Conservation (phyloP, 1,284 basidiomycete genomes). For the Phylloporus sp. region DNA sequence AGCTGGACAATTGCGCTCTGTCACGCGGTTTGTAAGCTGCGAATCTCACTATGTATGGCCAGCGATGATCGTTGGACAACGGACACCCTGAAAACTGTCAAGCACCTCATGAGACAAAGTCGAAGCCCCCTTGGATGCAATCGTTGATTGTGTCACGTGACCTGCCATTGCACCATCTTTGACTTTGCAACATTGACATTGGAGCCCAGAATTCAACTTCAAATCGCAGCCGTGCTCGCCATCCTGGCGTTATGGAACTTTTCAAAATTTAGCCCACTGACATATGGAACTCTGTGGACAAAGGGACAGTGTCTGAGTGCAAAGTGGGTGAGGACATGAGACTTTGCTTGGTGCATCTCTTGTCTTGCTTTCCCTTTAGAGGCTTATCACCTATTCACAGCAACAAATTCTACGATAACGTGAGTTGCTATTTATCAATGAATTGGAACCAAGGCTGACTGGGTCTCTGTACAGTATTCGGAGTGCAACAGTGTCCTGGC, state of each 20-base stretch:
- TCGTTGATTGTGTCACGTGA: no score
- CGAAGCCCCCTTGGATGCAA: no score
- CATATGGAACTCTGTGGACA: conserved; percentile 91
- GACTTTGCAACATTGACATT: conserved; percentile 85
- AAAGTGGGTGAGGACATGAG: conserved; percentile 93
- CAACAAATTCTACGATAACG: conserved; percentile 65
- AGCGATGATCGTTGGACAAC: no score
- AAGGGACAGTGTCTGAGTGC: conserved; percentile 75
- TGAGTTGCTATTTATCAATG: conserved; percentile 39
- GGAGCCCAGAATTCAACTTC: conserved; percentile 78
- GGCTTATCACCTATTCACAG: conserved; percentile 42
- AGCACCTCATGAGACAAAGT: no score
- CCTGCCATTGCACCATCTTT: conserved; percentile 79
- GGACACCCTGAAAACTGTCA: no score
- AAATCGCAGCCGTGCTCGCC: conserved; percentile 76
- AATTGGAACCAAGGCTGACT: not conserved
- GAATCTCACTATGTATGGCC: no score
- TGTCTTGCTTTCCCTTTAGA: not conserved
- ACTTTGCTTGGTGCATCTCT: conserved; percentile 83
- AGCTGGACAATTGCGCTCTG: no score
- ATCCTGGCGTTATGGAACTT: conserved; percentile 82
- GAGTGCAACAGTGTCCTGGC: conserved; percentile 52
- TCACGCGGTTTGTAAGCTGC: no score
- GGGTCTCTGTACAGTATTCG: conserved; percentile 49
- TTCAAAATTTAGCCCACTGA: conserved; percentile 79